Base-by-base conservation (phyloP, 331 rosid species). In the Ulmus americana region DNA sequence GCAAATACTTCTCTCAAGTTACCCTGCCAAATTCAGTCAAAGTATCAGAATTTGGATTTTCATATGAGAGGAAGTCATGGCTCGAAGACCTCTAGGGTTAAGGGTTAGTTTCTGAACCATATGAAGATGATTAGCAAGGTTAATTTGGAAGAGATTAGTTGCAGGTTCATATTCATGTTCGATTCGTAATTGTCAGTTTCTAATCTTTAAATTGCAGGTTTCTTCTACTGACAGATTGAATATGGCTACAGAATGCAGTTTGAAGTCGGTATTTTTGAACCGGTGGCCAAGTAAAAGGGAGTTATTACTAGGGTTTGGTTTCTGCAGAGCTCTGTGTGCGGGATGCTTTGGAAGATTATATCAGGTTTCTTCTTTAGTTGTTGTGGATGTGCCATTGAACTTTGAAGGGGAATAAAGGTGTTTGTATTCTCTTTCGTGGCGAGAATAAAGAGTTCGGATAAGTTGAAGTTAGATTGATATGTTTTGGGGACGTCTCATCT, bases 181-280 rank as follows among this genome's bases (percentile, higher is more conserved):
- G 13, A 14, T 7, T 10, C 6, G 6, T 15, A 10, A 59, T 14
- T 43, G 18, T 40, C 38, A 28, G 68, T 63, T 35, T n/a, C 6
- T 47, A 48, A 39, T 48, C 15, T 63, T 10, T 49, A 48, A 39
- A 6, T 49, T 48, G 55, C 68, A 63, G 68, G 68, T 48, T 47
- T 48, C 28, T 46, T 12, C 35, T 28, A 28, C 35, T 28, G 35
- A 28, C 35, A 28, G 35, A 28, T 28, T 28, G 35, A 28, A 28
- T 28, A 28, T 18, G 12, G 9, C 8, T 1, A 6, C 35, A 20
- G 8, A 39, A 6, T 5, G 39, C 35, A 8, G 55, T 12, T 7
- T 50, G 5, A 15, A 15, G 35, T 28, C 35, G 35, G 35, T 28
- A 28, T 28, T 28, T 28, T 28, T 2, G 35, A 28, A 28, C 35